A percentile compares a stretch with the other conserved stretches of the same genome.
These are phyloP conservation scores for Sordaria brevicollis DNA, from an alignment of 495 filamentous ascomycete genomes.

Conservation along the genomic window DNA sequence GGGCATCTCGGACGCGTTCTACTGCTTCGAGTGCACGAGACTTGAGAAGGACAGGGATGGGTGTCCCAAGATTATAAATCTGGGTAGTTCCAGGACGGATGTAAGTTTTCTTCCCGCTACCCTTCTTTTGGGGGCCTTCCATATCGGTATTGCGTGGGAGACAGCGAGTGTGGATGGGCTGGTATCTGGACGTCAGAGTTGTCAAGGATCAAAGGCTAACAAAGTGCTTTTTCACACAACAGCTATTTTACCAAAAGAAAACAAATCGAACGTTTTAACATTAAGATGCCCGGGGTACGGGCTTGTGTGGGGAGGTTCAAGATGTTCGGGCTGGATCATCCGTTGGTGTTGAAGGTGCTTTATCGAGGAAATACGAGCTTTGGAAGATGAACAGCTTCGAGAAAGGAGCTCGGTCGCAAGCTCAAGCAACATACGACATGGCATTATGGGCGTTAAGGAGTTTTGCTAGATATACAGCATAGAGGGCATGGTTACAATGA, in stretches of 20 bases:
- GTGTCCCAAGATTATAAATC: constrained; percentile 98
- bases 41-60: constrained; percentile 96
- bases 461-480: background rate
- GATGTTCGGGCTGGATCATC: background rate
- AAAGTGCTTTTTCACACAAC: background rate
- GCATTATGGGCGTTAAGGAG: background rate
- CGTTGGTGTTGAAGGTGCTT: background rate
- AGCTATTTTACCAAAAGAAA: constrained; percentile 46
- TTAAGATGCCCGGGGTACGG: constrained; percentile 32
- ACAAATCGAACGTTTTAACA: constrained; percentile 41
- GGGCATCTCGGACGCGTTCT: constrained; percentile 98
- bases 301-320: constrained; percentile 1
- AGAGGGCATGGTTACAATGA: background rate
- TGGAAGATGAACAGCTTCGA: background rate
- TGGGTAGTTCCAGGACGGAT: constrained; percentile 92
- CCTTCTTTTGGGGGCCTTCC: background rate
- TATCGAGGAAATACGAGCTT: background rate
- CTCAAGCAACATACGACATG: background rate
- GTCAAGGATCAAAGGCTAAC: constrained; percentile 14
- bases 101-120: constrained; percentile 38
- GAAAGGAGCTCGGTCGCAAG: background rate
- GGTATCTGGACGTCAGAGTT: background rate
- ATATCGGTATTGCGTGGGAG: background rate
- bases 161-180: background rate
- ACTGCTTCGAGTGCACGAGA: constrained; percentile 98